A percentile compares a stretch with the other conserved stretches of the same genome.
Conservation (phyloP, 169 alveolate species). For the Plasmodium blacklocki region DNA sequence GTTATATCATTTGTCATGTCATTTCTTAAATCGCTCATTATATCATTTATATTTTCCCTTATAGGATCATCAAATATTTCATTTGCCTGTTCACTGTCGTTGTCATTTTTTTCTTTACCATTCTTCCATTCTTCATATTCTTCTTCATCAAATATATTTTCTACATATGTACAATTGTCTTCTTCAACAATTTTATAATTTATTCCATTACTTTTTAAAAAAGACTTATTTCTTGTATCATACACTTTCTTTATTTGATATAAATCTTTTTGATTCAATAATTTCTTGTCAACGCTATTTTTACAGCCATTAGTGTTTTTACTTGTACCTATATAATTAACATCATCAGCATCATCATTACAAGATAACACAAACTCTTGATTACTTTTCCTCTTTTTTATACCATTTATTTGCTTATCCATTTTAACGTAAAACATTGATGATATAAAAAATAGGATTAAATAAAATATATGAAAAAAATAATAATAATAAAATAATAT, state of each 20-base stretch:
- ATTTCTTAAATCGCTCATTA: too few relatives aligned
- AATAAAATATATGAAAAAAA: neutral
- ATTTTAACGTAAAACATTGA: constrained; percentile 10
- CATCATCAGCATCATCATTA: constrained; percentile 31
- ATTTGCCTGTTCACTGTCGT: too few relatives aligned
- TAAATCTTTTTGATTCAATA: constrained; percentile 7
- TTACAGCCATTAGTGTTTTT: constrained; percentile 10
- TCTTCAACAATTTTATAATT: constrained; percentile 1
- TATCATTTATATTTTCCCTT: too few relatives aligned
- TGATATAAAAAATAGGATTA: neutral
- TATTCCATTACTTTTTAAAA: constrained; percentile 8
- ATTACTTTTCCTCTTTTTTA: constrained; percentile 34
- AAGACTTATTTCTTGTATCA: constrained; percentile 33
- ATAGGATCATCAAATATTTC: too few relatives aligned
- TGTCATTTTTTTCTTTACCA: neutral
- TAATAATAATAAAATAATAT: neutral
- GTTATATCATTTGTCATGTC: too few relatives aligned
- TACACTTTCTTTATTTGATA: constrained; percentile 18
- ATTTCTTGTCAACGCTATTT: constrained; percentile 19
- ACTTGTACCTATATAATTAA: constrained; percentile 8
- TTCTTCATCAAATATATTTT: neutral
- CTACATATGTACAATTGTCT: neutral
- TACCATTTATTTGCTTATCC: constrained; percentile 24
- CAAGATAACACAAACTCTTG: constrained; percentile 9
- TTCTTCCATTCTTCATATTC: constrained; percentile 11